Conservation (phyloP, 345 rosid genomes). For the Syzygium oleosum region DNA sequence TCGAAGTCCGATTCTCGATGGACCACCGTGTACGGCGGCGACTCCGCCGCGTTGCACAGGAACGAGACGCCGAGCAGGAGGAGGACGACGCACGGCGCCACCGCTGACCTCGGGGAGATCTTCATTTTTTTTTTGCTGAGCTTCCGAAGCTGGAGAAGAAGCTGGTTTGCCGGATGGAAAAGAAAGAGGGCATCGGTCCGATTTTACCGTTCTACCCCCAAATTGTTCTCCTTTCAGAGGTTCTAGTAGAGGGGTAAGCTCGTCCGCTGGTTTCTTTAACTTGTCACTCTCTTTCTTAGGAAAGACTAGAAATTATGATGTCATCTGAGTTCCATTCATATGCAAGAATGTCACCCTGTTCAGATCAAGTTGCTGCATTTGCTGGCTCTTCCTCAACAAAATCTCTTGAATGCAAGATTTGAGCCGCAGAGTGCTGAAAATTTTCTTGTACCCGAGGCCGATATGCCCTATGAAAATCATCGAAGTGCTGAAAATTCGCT, state of each 20-base stretch:
- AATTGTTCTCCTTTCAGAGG: accelerated
- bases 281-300: accelerated
- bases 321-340: neutral
- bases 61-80: constrained; percentile 9
- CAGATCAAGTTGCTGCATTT: neutral
- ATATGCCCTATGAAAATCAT: neutral
- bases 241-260: neutral
- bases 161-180: neutral
- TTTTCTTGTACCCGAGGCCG: neutral
- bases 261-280: neutral
- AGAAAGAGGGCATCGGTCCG: neutral
- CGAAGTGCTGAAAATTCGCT: neutral
- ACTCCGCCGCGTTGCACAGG: constrained; percentile 22
- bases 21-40: constrained; percentile 43
- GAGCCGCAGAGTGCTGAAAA: neutral
- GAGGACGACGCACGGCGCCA: neutral
- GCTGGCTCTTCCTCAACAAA: neutral
- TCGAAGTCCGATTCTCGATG: constrained; percentile 56
- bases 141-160: neutral
- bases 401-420: neutral
- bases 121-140: constrained; percentile 14
- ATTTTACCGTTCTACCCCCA: neutral
- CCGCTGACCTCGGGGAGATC: constrained; percentile 6
- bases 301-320: neutral
- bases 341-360: neutral